phyloP scores from a whole-genome alignment of 78 protist genomes.

The Dictyostelium discoideum region DNA sequence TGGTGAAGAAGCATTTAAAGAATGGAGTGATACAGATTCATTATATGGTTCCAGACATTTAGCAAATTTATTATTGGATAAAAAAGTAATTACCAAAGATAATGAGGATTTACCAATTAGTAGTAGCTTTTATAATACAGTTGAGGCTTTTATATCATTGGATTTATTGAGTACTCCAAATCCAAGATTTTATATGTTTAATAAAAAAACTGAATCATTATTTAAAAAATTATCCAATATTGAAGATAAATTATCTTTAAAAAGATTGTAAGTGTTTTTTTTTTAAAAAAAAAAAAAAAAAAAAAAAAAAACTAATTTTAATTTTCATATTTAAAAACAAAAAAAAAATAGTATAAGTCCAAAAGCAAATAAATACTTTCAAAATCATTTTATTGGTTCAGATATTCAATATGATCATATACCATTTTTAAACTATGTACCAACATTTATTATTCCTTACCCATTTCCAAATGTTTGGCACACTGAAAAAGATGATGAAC shows the following conservation, averaged over 20 bases:
- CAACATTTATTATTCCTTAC: slow-evolving; percentile 29
- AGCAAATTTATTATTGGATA: neutral
- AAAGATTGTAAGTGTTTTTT: slow-evolving; percentile 27
- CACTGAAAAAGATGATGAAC: slow-evolving; percentile 21
- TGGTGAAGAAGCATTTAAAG: slow-evolving; percentile 71
- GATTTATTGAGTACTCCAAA: slow-evolving; percentile 32
- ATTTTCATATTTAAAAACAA: neutral
- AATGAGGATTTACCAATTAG: neutral
- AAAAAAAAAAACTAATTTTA: neutral
- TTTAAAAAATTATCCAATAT: slow-evolving; percentile 33
- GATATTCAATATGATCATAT: slow-evolving; percentile 60
- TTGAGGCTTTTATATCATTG: slow-evolving; percentile 24
- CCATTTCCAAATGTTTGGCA: slow-evolving; percentile 73
- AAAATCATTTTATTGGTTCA: neutral
- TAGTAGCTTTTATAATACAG: slow-evolving; percentile 17
- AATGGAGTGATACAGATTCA: slow-evolving; percentile 69
- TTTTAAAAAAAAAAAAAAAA: neutral
- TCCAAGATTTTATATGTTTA: slow-evolving; percentile 24
- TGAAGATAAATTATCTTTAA: slow-evolving; percentile 21
- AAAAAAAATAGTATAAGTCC: neutral
- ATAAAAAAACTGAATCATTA: neutral
- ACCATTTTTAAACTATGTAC: slow-evolving; percentile 33
- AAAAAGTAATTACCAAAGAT: neutral
- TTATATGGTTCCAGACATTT: slow-evolving; percentile 66
- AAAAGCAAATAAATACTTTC: slow-evolving; percentile 38